A percentile compares a stretch with the other conserved stretches of the same genome.
These are phyloP conservation scores for Citrullus mucosospermus DNA, from an alignment of 306 rosid genomes.

Conservation along the genomic window DNA sequence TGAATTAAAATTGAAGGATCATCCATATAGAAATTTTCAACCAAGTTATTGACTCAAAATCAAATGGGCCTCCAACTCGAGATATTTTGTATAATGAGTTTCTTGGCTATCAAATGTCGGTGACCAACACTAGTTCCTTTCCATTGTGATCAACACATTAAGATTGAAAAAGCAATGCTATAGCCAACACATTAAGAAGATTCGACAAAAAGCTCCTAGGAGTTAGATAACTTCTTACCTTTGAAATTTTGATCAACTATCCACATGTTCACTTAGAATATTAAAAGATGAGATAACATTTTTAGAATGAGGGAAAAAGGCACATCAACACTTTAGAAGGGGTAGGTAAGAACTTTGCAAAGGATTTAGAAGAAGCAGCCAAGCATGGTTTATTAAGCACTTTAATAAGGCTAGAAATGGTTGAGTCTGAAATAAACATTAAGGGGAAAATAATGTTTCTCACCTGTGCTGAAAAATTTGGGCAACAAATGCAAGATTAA, in stretches of 20 bases:
- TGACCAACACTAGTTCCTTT: not conserved
- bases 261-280: not conserved
- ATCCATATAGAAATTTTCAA: not conserved
- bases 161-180: too few relatives aligned
- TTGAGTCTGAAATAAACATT: constrained; percentile 1
- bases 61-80: not conserved
- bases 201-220: not conserved
- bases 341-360: not conserved
- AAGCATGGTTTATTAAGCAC: not conserved
- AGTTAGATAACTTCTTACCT: not conserved
- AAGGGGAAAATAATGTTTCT: constrained; percentile 11
- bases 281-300: not conserved
- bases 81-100: not conserved
- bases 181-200: not conserved
- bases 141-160: not conserved
- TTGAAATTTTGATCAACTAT: not conserved
- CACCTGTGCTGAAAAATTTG: constrained; percentile 97
- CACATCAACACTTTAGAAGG: not conserved
- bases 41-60: not conserved
- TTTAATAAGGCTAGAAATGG: not conserved
- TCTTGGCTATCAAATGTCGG: not conserved
- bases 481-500: constrained; percentile 99
- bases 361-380: not conserved
- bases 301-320: not conserved
- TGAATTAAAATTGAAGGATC: not conserved